Conservation (phyloP, 345 rosid species). For the Firmiana major region DNA sequence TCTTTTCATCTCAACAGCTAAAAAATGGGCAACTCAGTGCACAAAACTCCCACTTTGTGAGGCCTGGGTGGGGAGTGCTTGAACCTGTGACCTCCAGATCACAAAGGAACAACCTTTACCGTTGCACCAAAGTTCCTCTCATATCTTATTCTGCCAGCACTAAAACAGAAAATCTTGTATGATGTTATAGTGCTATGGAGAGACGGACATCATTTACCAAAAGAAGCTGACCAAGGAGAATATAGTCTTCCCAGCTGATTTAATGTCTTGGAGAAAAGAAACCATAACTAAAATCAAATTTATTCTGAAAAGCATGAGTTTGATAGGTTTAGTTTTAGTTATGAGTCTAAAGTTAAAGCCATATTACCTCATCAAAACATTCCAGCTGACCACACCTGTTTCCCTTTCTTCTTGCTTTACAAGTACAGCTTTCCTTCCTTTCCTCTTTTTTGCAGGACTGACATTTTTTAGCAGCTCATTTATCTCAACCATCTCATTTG, state of each 20-base stretch:
- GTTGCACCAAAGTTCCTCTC: no score
- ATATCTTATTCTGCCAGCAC: not conserved
- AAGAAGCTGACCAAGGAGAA: not conserved
- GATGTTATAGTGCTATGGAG: not conserved
- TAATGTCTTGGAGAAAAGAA: not conserved
- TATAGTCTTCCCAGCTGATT: not conserved
- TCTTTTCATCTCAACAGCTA: no score
- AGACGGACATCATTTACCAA: not conserved
- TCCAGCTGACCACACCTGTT: slow-evolving; percentile 87
- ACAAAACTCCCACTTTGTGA: no score
- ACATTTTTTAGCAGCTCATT: slow-evolving; percentile 23
- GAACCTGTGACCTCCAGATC: no score
- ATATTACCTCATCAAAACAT: slow-evolving; percentile 70
- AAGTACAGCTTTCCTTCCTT: slow-evolving; percentile 67
- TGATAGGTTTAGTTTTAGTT: not conserved
- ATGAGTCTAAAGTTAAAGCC: not conserved
- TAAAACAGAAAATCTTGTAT: not conserved
- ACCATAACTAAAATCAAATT: not conserved
- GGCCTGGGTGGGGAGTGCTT: no score
- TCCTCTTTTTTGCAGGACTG: slow-evolving; percentile 37
- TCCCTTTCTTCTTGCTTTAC: slow-evolving; percentile 94
- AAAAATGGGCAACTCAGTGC: no score
- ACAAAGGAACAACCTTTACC: no score
- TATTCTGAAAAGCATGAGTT: not conserved
- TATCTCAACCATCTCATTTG: slow-evolving; percentile 29